phyloP scores from a whole-genome alignment of 2,329 filamentous ascomycete species.

The Paecilomyces sp. region DNA sequence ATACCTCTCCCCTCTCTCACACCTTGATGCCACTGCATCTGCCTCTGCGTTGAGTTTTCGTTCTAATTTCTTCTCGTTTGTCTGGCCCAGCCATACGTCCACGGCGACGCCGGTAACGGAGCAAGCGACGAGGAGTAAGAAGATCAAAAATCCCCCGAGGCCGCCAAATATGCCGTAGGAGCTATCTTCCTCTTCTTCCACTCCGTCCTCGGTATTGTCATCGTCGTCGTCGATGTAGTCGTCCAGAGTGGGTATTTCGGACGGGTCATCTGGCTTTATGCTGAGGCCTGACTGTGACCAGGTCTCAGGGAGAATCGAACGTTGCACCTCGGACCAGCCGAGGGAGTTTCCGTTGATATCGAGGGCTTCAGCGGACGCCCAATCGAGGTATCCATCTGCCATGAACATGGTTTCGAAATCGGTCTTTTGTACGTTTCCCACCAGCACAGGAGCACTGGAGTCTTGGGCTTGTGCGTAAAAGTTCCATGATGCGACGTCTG shows the following conservation, averaged over 20 bases:
- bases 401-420: conserved; percentile 32
- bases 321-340: conserved; percentile 11
- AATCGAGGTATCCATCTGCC: conserved; percentile 22
- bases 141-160: neutral
- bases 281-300: conserved; percentile 9
- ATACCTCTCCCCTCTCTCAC: neutral
- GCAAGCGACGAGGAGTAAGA: neutral
- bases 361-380: conserved; percentile 22
- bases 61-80: neutral
- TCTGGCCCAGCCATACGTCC: neutral
- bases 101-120: neutral
- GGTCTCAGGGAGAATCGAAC: conserved; percentile 7
- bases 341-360: conserved; percentile 17
- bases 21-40: neutral
- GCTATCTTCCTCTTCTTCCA: neutral
- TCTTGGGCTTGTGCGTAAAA: conserved; percentile 15
- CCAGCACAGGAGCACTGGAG: conserved; percentile 8
- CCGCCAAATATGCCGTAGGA: neutral
- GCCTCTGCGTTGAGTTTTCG: neutral
- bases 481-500: conserved; percentile 37
- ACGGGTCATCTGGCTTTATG: neutral
- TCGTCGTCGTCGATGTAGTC: neutral
- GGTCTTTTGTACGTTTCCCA: conserved; percentile 22
- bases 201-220: neutral
- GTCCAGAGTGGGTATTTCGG: neutral